Conservation (phyloP, 2,329 filamentous ascomycete species). For the Phyllosticta citribraziliensis region DNA sequence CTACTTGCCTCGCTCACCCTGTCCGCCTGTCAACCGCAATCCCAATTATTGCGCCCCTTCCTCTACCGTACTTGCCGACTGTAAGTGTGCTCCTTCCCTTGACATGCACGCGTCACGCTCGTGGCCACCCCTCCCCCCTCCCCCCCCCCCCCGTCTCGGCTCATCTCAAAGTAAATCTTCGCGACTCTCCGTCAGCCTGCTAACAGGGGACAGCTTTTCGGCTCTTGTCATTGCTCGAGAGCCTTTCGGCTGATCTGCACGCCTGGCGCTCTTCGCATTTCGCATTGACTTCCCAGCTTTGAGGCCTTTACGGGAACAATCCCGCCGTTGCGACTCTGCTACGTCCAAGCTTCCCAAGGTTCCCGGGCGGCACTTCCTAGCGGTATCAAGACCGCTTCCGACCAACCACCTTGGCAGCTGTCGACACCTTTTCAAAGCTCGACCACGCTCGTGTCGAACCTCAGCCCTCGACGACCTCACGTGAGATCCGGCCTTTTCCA, state of each 20-base stretch:
- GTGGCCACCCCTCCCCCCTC: background rate
- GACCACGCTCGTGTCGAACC: background rate
- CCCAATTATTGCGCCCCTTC: background rate
- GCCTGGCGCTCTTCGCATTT: background rate
- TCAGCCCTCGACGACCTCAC: slow-evolving; percentile 3
- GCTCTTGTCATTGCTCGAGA: background rate
- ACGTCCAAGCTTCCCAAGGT: background rate
- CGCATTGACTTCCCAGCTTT: background rate
- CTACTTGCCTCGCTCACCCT: background rate
- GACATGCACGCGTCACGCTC: background rate
- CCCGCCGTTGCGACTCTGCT: background rate
- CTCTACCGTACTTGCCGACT: background rate
- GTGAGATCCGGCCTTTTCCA: background rate
- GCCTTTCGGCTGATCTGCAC: background rate
- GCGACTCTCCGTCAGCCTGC: background rate
- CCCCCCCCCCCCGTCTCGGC: background rate
- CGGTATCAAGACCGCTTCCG: background rate
- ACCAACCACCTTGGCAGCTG: background rate
- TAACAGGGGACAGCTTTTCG: background rate
- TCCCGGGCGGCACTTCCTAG: background rate
- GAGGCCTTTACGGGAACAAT: background rate
- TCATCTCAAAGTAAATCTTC: background rate
- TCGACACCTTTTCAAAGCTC: background rate
- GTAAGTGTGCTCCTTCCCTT: background rate
- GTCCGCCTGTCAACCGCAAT: no score